Percentiles rank a stretch among this genome's conserved stretches.
Conservation (phyloP, 805 yeast genomes). For the Ogataea zsoltii region DNA sequence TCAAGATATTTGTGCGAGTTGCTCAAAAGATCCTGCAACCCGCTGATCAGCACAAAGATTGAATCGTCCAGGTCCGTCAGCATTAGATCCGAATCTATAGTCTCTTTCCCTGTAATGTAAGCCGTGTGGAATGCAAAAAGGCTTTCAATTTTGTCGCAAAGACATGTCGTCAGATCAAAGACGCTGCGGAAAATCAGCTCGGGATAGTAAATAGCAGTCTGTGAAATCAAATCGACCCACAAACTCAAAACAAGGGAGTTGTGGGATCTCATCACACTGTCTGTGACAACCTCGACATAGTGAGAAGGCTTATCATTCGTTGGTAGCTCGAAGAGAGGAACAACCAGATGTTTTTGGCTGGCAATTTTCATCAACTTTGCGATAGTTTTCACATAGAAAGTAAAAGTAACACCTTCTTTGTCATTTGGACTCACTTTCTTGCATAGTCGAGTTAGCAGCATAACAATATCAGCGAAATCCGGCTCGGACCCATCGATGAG, state of each 20-base stretch:
- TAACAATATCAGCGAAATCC: conserved; percentile 41
- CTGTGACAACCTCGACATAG: conserved; percentile 27
- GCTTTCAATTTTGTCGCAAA: conserved; percentile 30
- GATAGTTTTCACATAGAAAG: conserved; percentile 27
- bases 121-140: conserved; percentile 22
- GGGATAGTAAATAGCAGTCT: conserved; percentile 26
- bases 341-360: conserved; percentile 17
- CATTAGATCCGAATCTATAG: conserved; percentile 19
- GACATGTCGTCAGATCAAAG: conserved; percentile 24
- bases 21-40: conserved; percentile 65
- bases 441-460: conserved; percentile 18
- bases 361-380: conserved; percentile 28
- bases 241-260: conserved; percentile 26
- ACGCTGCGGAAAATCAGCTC: conserved; percentile 28
- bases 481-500: conserved; percentile 60
- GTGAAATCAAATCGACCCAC: conserved; percentile 30
- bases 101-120: conserved; percentile 13
- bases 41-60: conserved; percentile 48
- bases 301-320: conserved; percentile 13
- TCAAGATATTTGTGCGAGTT: conserved; percentile 55
- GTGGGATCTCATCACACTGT: conserved; percentile 26
- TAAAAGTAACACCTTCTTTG: conserved; percentile 13
- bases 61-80: conserved; percentile 37
- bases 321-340: conserved; percentile 21
- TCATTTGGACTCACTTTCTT: conserved; percentile 9